Evolutionary conservation across 78 protist species (phyloP).

Genomic region (Dictyostelium brefeldianum): DNA sequence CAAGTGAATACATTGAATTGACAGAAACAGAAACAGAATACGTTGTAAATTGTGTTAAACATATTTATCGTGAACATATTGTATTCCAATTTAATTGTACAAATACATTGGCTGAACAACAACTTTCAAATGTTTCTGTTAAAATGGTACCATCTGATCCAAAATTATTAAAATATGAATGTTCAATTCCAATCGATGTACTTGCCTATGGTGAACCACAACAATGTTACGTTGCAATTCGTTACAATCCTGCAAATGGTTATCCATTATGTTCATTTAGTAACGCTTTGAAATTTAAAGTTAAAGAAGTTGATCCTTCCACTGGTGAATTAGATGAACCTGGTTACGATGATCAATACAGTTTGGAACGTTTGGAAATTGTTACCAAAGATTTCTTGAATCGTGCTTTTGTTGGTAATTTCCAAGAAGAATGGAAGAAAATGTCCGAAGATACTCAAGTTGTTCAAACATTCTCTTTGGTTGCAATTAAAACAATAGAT

Average conservation of each 20-base stretch:
- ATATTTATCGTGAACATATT: constrained; percentile 86
- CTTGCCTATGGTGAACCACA: constrained; percentile 51
- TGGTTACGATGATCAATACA: constrained; percentile 89
- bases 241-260: constrained; percentile 19
- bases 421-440: constrained; percentile 86
- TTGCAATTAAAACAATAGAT: constrained; percentile 75
- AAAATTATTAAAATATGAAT: constrained; percentile 6
- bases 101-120: constrained; percentile 94
- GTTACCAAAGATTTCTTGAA: constrained; percentile 81
- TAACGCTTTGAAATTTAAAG: constrained; percentile 83
- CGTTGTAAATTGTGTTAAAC: constrained; percentile 93
- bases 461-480: constrained; percentile 82
- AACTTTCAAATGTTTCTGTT: constrained; percentile 87
- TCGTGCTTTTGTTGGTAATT: constrained; percentile 68
- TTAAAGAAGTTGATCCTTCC: constrained; percentile 88
- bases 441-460: constrained; percentile 79
- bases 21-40: constrained; percentile 98
- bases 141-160: constrained; percentile 70
- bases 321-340: constrained; percentile 86
- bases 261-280: constrained; percentile 49
- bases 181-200: constrained; percentile 32
- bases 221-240: constrained; percentile 54
- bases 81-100: constrained; percentile 92
- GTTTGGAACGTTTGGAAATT: constrained; percentile 83
- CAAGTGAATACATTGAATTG: constrained; percentile 85